Evolutionary conservation across 2,329 filamentous ascomycete species (phyloP).

Genomic region (Venturia oleaginea): DNA sequence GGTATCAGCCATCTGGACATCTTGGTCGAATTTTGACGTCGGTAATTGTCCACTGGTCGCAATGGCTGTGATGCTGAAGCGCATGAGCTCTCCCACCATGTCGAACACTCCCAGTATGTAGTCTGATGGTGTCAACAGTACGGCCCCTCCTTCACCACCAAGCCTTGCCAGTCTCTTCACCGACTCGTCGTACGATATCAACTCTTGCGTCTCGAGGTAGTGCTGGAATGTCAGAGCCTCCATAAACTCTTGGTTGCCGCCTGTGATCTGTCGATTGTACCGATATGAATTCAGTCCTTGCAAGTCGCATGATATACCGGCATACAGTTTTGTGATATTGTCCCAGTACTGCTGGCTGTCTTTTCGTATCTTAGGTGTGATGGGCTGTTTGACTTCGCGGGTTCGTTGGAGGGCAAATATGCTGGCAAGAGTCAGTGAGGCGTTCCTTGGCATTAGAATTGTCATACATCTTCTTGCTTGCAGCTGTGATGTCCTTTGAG

Average conservation of each 20-base stretch:
- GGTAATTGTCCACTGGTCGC: slow-evolving; percentile 58
- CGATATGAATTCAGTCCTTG: slow-evolving; percentile 71
- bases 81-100: slow-evolving; percentile 92
- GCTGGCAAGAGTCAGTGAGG: slow-evolving; percentile 33
- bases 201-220: slow-evolving; percentile 68
- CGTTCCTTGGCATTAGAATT: not conserved
- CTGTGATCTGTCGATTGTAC: slow-evolving; percentile 67
- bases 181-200: slow-evolving; percentile 61
- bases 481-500: slow-evolving; percentile 82
- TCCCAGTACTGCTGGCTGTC: slow-evolving; percentile 61
- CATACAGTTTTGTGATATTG: slow-evolving; percentile 63
- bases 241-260: slow-evolving; percentile 85
- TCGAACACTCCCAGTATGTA: slow-evolving; percentile 90
- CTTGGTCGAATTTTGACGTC: slow-evolving; percentile 23
- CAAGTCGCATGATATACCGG: slow-evolving; percentile 61
- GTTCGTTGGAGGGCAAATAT: slow-evolving; percentile 78
- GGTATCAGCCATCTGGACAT: slow-evolving; percentile 27
- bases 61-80: slow-evolving; percentile 80
- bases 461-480: slow-evolving; percentile 90
- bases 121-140: slow-evolving; percentile 68
- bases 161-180: slow-evolving; percentile 28
- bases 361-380: slow-evolving; percentile 60
- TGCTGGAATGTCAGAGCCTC: slow-evolving; percentile 84
- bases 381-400: slow-evolving; percentile 46
- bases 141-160: slow-evolving; percentile 33